These are phyloP conservation scores for Alternaria viburni DNA, from an alignment of 2,329 filamentous ascomycete species.

Conservation along the genomic window DNA sequence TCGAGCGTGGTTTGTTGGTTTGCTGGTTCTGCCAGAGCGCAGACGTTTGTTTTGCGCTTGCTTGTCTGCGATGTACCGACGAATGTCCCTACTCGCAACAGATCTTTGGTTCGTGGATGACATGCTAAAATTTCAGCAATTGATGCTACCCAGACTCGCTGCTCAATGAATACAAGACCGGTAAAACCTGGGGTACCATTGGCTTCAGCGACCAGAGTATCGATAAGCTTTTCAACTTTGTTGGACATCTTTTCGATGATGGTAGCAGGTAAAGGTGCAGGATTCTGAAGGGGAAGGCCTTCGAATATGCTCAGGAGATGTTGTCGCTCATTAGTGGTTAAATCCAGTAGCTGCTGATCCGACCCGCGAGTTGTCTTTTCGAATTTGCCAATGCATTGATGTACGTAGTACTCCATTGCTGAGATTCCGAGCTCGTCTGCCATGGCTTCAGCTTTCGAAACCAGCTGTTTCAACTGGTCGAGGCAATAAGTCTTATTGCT, in stretches of 20 bases:
- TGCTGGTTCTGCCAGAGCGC: conserved; percentile 56
- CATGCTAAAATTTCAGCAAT: conserved; percentile 47
- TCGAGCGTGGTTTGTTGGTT: conserved; percentile 60
- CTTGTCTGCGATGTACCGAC: conserved; percentile 57
- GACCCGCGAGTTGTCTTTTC: conserved; percentile 15
- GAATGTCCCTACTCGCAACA: conserved; percentile 56
- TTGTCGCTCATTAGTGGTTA: conserved; percentile 43
- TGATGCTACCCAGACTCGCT: conserved; percentile 52
- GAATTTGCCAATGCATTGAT: conserved; percentile 44
- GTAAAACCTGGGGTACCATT: conserved; percentile 37
- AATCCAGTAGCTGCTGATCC: conserved; percentile 37
- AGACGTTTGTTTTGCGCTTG: conserved; percentile 55
- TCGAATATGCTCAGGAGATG: conserved; percentile 38
- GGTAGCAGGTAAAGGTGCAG: conserved; percentile 1
- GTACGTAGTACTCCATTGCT: conserved; percentile 50
- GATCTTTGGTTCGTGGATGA: conserved; percentile 38
- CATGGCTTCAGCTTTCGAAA: conserved; percentile 41
- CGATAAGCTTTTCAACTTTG: conserved; percentile 47
- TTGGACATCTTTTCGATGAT: conserved; percentile 33
- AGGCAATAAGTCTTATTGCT: conserved; percentile 49
- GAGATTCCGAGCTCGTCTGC: conserved; percentile 47
- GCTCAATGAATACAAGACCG: conserved; percentile 56
- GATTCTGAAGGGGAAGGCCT: conserved; percentile 15
- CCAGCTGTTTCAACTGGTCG: conserved; percentile 47
- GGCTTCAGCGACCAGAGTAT: conserved; percentile 46